Evolutionary conservation across 2,329 filamentous ascomycete species (phyloP).

Genomic region (Mariannaea elegans): DNA sequence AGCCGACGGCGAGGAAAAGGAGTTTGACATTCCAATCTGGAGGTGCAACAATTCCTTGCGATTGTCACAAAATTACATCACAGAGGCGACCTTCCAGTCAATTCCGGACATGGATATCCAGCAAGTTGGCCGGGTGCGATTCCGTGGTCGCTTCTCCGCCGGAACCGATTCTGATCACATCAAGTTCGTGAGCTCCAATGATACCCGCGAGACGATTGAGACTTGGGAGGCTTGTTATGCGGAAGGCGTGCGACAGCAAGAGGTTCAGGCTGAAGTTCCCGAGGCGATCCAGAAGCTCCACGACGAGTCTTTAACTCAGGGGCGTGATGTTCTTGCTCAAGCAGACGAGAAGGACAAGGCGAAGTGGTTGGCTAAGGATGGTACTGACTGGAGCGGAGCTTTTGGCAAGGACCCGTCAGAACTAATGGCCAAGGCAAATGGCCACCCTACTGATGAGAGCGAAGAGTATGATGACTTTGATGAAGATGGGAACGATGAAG

Average conservation of each 20-base stretch:
- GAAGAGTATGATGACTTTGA: conserved; percentile 54
- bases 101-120: conserved; percentile 80
- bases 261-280: conserved; percentile 78
- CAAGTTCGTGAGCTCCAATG: conserved; percentile 84
- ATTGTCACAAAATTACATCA: conserved; percentile 92
- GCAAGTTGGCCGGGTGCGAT: conserved; percentile 82
- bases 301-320: conserved; percentile 80
- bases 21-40: conserved; percentile 92
- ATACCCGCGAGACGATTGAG: conserved; percentile 91
- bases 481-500: conserved; percentile 39
- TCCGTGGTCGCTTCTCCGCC: conserved; percentile 84
- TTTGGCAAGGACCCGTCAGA: conserved; percentile 80
- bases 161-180: conserved; percentile 90
- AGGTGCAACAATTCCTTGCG: conserved; percentile 78
- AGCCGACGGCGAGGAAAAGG: conserved; percentile 78
- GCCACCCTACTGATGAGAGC: conserved; percentile 41
- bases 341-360: conserved; percentile 76
- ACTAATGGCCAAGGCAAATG: conserved; percentile 48
- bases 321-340: conserved; percentile 81
- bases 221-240: conserved; percentile 92
- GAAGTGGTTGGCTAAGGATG: conserved; percentile 81
- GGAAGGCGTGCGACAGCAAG: conserved; percentile 80
- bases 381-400: conserved; percentile 86
- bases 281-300: conserved; percentile 78
- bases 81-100: conserved; percentile 74